Evolutionary conservation across 441 rosid species (phyloP), one percentile per base, ranked within the genome.

Genomic region (Daphne laureola): DNA sequence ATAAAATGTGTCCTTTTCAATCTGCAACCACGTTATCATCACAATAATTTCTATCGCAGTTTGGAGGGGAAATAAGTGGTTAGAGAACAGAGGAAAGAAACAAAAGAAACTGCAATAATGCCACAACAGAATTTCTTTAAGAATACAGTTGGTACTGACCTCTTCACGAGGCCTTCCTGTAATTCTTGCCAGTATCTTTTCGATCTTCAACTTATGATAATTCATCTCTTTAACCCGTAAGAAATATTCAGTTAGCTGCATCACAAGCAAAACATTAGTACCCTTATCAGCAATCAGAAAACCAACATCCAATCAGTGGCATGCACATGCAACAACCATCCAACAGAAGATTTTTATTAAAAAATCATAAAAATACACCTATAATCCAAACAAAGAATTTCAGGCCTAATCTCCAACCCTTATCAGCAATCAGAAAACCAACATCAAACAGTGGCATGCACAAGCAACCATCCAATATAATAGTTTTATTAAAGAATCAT

Each of bases 171-270:
- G 85, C 73, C 85, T 83, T 68, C 92, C 92, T 3, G 90, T 74
- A 70, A 73, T 58, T 64, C 95, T 83, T 21, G 96, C 83, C 46
- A 87, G 55, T 57, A 85, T 85, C 72, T 90, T 90, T 78, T 83
- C 80, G 1, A 87, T 77, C 78, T 85, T 87, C 61, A 80, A 63
- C 64, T 76, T 85, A 67, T 80, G 86, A 75, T 87, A 83, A 53
- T 63, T 67, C 92, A 87, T 83, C 73, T 90, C 96, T 67, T 92
- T 74, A 14, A 80, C 73, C 26, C 88, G 73, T 46, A 85, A 87
- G 44, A 84, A 57, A 84, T 81, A 76, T 23, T 85, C 95, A 18
- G 81, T 74, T 7, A 86, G 82, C 98, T 90, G 83, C 57, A 67
- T 60, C 62, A 63, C 35, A 65, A 17, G 47, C 17, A 70, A 63